A percentile compares a stretch with the other conserved stretches of the same genome.
These are phyloP conservation scores for Neoboletus brunneissimus DNA, from an alignment of 768 basidiomycete genomes.

Conservation along the genomic window DNA sequence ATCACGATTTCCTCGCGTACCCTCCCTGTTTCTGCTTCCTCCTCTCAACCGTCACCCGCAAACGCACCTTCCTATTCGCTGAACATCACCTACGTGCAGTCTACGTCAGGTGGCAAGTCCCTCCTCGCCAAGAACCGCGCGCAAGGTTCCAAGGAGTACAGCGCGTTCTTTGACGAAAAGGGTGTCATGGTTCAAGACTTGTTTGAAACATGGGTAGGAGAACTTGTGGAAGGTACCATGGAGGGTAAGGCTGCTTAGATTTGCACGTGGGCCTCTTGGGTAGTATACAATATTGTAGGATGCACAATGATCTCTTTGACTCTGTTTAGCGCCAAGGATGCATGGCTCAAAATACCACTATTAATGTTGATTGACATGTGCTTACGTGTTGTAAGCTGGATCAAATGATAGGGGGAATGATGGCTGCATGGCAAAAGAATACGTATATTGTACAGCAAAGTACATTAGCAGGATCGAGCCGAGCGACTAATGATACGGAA, in stretches of 20 bases:
- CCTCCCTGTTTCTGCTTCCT: slow-evolving; percentile 38
- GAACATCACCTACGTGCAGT: slow-evolving; percentile 67
- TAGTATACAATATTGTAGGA: slow-evolving; percentile 29
- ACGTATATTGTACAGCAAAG: background rate
- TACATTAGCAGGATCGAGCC: slow-evolving; percentile 8
- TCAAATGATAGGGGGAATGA: background rate
- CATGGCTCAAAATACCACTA: background rate
- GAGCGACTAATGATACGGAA: background rate
- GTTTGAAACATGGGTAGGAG: slow-evolving; percentile 79
- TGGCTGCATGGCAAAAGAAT: too few species aligned
- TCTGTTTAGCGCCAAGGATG: background rate
- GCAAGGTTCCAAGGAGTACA: slow-evolving; percentile 55
- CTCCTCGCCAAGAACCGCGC: slow-evolving; percentile 70
- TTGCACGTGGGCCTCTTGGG: slow-evolving; percentile 3
- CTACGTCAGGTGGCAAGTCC: slow-evolving; percentile 83
- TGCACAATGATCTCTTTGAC: slow-evolving; percentile 26
- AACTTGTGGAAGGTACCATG: slow-evolving; percentile 69
- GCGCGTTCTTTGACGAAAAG: slow-evolving; percentile 75
- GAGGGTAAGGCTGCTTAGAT: slow-evolving; percentile 55
- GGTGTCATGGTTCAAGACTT: slow-evolving; percentile 74
- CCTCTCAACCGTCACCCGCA: slow-evolving; percentile 27
- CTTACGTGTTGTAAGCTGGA: too few species aligned
- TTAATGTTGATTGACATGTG: background rate
- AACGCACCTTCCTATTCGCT: slow-evolving; percentile 67
- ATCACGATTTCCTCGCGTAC: slow-evolving; percentile 76